phyloP scores from a whole-genome alignment of 2,329 filamentous ascomycete genomes.

The Monosporascus sp. region DNA sequence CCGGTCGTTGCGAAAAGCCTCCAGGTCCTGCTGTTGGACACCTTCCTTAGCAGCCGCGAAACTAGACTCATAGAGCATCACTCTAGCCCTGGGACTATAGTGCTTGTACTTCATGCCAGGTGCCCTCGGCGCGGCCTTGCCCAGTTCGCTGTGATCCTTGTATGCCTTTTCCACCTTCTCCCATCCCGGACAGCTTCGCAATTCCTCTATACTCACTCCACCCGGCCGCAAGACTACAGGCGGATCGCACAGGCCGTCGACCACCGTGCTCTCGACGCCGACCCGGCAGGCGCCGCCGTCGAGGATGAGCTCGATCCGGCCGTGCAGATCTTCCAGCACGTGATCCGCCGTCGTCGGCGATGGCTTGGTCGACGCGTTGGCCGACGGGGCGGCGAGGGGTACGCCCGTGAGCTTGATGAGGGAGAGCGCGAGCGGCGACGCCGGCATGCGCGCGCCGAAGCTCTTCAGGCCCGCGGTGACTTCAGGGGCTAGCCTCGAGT shows the following conservation, averaged over 20 bases:
- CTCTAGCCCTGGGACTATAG: conserved; percentile 85
- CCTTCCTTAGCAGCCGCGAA: conserved; percentile 31
- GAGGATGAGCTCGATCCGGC: conserved; percentile 78
- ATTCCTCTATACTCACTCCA: conserved; percentile 76
- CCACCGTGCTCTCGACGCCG: conserved; percentile 94
- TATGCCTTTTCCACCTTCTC: conserved; percentile 73
- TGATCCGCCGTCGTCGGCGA: conserved; percentile 89
- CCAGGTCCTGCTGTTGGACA: conserved; percentile 31
- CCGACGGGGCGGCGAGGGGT: conserved; percentile 86
- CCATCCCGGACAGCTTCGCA: conserved; percentile 75
- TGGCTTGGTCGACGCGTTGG: conserved; percentile 89
- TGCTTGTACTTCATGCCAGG: conserved; percentile 99
- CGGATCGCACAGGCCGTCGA: conserved; percentile 79
- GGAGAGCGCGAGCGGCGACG: conserved; percentile 75
- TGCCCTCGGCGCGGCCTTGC: conserved; percentile 65
- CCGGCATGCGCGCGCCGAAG: conserved; percentile 88
- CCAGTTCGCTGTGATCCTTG: conserved; percentile 66
- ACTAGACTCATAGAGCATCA: conserved; percentile 71
- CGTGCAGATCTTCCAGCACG: conserved; percentile 77
- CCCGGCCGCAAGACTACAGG: conserved; percentile 82
- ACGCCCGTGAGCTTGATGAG: conserved; percentile 75
- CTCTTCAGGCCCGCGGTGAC: conserved; percentile 81
- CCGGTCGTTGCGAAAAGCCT: conserved; percentile 8
- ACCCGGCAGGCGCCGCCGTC: conserved; percentile 85
- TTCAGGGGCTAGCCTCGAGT: conserved; percentile 74